These are phyloP conservation scores for Glycine soja DNA, from an alignment of 306 rosid species.

Conservation along the genomic window DNA sequence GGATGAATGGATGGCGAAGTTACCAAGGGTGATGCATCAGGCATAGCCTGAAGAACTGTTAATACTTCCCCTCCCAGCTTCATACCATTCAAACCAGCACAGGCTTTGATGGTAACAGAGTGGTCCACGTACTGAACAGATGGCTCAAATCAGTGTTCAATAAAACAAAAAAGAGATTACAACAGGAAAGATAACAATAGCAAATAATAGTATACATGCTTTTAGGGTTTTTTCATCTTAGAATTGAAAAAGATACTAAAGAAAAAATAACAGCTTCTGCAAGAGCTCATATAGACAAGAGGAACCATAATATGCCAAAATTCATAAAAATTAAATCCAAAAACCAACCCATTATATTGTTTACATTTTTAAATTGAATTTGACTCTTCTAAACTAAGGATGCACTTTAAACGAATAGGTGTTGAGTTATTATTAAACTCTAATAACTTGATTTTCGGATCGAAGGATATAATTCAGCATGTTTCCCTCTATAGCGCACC, in stretches of 20 bases:
- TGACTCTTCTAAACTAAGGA: not conserved
- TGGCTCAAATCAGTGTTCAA: conserved; percentile 45
- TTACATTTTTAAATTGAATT: not conserved
- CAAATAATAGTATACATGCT: conserved; percentile 23
- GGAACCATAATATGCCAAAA: not conserved
- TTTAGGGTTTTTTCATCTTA: conserved; percentile 11
- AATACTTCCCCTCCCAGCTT: conserved; percentile 80
- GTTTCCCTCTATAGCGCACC: not conserved
- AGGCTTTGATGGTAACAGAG: conserved; percentile 79
- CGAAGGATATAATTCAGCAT: not conserved
- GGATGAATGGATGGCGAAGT: conserved; percentile 11
- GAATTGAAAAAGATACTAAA: conserved; percentile 16
- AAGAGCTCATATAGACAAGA: conserved; percentile 17
- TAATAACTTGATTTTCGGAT: not conserved
- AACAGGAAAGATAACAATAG: conserved; percentile 20
- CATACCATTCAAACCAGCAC: conserved; percentile 91
- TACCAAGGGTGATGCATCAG: conserved; percentile 64
- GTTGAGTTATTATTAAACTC: not conserved
- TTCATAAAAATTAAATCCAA: conserved; percentile 26
- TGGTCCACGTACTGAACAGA: conserved; percentile 78
- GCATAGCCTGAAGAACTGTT: conserved; percentile 77
- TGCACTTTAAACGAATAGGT: not conserved
- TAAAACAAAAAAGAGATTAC: conserved; percentile 22
- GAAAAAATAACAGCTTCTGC: not conserved
- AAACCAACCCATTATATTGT: not conserved